Percentiles rank a stretch among this genome's conserved stretches.
phyloP scores from a whole-genome alignment of 2,329 filamentous ascomycete genomes.

The Chaetomiaceae sp. region DNA sequence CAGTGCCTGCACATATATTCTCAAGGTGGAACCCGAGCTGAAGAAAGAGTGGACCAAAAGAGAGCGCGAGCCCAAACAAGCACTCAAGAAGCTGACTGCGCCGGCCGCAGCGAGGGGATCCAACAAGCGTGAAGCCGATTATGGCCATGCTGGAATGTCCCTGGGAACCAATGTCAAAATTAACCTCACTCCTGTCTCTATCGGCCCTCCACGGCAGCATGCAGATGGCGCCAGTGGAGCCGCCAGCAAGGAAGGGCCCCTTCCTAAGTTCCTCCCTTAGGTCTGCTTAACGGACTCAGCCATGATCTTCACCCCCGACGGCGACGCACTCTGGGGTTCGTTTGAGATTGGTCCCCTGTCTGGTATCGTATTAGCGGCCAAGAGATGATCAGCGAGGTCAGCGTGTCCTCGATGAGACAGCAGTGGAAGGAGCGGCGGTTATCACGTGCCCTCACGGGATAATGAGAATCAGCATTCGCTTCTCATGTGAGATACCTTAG shows the following conservation, averaged over 20 bases:
- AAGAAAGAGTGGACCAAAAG: constrained; percentile 54
- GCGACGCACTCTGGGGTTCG: constrained; percentile 41
- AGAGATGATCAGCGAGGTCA: constrained; percentile 20
- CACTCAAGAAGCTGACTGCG: constrained; percentile 14
- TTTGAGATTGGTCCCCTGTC: constrained; percentile 41
- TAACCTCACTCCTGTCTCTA: constrained; percentile 16
- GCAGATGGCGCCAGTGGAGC: constrained; percentile 1
- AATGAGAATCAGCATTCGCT: not conserved
- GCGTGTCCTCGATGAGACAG: constrained; percentile 12
- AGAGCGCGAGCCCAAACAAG: constrained; percentile 44
- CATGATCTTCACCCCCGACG: constrained; percentile 38
- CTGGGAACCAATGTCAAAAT: constrained; percentile 15
- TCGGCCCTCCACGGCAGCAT: constrained; percentile 14
- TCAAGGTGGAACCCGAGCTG: constrained; percentile 48
- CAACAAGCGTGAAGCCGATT: constrained; percentile 28
- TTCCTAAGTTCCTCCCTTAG: constrained; percentile 32
- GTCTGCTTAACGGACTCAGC: constrained; percentile 40
- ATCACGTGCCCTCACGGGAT: not conserved
- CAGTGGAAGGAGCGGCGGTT: constrained; percentile 10
- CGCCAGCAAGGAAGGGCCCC: constrained; percentile 19
- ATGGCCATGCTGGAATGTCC: constrained; percentile 22
- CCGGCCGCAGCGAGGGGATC: not conserved
- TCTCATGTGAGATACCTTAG: not conserved
- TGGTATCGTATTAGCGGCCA: constrained; percentile 27
- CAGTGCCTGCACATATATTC: constrained; percentile 45